phyloP scores from a whole-genome alignment of 2,329 filamentous ascomycete genomes.

The Parascedosporium putredinis region DNA sequence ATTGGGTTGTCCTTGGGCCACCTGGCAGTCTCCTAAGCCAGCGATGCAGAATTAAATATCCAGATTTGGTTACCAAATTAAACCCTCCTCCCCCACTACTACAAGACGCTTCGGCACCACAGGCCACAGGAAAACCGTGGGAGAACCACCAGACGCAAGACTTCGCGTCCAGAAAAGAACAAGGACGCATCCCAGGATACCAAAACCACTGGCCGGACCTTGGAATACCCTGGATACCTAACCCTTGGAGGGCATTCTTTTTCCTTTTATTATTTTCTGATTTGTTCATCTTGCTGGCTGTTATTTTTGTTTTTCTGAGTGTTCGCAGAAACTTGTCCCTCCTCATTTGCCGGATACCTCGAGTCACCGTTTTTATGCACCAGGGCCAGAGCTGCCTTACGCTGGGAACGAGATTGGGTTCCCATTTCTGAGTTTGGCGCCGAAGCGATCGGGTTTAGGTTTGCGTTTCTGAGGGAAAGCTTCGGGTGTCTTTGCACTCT shows the following conservation, averaged over 20 bases:
- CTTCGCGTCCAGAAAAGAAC: not conserved
- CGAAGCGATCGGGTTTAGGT: not conserved
- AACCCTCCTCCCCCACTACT: not conserved
- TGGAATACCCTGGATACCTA: not conserved
- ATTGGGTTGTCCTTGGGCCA: not conserved
- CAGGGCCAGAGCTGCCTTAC: slow-evolving; percentile 2
- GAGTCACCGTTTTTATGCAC: not conserved
- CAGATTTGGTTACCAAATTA: not conserved
- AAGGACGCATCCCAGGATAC: not conserved
- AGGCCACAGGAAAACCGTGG: not conserved
- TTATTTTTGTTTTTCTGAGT: not conserved
- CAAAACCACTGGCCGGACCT: not conserved
- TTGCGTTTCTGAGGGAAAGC: not conserved
- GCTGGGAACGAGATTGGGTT: not conserved
- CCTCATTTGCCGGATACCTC: not conserved
- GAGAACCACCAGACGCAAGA: not conserved
- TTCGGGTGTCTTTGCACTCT: not conserved
- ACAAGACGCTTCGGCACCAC: no score
- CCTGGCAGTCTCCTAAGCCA: not conserved
- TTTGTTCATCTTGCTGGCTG: no score
- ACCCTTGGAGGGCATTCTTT: not conserved
- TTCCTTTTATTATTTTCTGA: not conserved
- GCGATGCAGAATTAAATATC: not conserved
- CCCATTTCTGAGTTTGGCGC: not conserved
- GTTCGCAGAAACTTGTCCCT: not conserved